These are phyloP conservation scores for Domatiomyces catenatus DNA, from an alignment of 2,329 filamentous ascomycete species.

Conservation along the genomic window DNA sequence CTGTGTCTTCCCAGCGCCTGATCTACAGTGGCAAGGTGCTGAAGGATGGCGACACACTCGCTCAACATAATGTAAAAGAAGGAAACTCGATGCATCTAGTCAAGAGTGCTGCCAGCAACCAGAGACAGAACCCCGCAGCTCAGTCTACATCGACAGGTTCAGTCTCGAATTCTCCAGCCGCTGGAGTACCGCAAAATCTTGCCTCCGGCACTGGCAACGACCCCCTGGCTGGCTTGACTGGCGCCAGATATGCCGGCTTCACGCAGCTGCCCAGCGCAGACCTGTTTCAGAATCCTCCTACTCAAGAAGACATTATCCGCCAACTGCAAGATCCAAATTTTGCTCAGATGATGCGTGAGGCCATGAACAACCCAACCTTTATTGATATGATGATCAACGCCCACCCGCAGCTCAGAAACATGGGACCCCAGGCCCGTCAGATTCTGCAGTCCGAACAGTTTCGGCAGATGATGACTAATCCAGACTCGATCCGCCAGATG, in stretches of 20 bases:
- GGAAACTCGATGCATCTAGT: conserved; percentile 94
- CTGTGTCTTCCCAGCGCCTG: conserved; percentile 74
- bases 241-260: conserved; percentile 84
- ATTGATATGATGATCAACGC: conserved; percentile 88
- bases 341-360: conserved; percentile 78
- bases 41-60: conserved; percentile 80
- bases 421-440: conserved; percentile 59
- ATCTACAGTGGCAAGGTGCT: conserved; percentile 96
- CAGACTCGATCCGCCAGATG: conserved; percentile 66
- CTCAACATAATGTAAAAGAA: conserved; percentile 83
- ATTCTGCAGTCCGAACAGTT: conserved; percentile 81
- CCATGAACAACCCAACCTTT: conserved; percentile 85
- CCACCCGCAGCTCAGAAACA: conserved; percentile 65
- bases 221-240: conserved; percentile 75
- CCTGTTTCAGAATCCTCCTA: conserved; percentile 82
- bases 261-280: conserved; percentile 74
- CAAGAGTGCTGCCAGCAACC: conserved; percentile 86
- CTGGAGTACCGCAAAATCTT: conserved; percentile 33
- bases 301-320: conserved; percentile 63
- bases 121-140: conserved; percentile 40
- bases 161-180: conserved; percentile 11
- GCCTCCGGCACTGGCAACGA: conserved; percentile 55
- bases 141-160: conserved; percentile 28
- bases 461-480: conserved; percentile 84
- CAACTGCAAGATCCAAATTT: conserved; percentile 84